Conservation (phyloP, 2,329 filamentous ascomycete genomes). For the Xylaria sp. region DNA sequence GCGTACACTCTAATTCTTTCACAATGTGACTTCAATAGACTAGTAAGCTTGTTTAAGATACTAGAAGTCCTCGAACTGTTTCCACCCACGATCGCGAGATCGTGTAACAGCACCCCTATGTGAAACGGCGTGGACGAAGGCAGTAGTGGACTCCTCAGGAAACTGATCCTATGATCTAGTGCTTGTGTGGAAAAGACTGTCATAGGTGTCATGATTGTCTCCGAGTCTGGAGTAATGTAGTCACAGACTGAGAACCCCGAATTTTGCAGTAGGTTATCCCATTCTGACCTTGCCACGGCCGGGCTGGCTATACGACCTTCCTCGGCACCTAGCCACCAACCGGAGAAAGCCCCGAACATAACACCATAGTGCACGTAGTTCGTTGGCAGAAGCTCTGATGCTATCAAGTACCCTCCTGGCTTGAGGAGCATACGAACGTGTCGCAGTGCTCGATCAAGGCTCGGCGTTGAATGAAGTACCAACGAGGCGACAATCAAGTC, state of each 20-base stretch:
- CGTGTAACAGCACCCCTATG: too few species aligned
- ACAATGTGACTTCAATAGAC: too few species aligned
- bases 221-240: neutral
- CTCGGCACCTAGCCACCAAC: neutral
- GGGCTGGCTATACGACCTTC: neutral
- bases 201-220: too few species aligned
- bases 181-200: too few species aligned
- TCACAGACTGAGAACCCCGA: neutral
- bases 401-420: neutral
- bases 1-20: too few species aligned
- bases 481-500: neutral
- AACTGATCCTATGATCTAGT: too few species aligned
- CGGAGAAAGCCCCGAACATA: neutral
- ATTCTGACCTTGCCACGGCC: neutral
- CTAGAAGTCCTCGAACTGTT: too few species aligned
- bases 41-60: too few species aligned
- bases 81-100: too few species aligned
- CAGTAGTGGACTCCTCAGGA: too few species aligned
- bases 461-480: neutral
- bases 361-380: neutral
- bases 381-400: neutral
- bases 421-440: neutral
- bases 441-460: neutral
- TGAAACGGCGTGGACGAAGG: too few species aligned
- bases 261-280: neutral